These are phyloP conservation scores for Iodosphaeria phyllophila DNA, from an alignment of 2,329 filamentous ascomycete species.

Conservation along the genomic window DNA sequence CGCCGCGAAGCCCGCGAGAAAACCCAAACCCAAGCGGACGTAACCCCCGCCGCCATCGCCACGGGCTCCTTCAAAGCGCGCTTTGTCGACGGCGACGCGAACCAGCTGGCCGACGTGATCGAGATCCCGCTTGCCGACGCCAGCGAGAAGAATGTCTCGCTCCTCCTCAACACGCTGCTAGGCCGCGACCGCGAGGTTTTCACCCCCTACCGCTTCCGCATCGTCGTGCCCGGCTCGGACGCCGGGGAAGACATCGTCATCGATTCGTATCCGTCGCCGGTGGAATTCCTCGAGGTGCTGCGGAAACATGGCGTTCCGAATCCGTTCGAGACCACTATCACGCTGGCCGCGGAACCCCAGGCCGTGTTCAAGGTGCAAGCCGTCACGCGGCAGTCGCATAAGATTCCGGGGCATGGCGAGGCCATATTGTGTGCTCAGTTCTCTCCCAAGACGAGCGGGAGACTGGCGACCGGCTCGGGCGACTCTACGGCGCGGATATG, in stretches of 20 bases:
- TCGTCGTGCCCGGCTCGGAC: slow-evolving; percentile 34
- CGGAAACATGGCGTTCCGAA: slow-evolving; percentile 36
- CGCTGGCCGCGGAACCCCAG: slow-evolving; percentile 54
- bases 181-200: slow-evolving; percentile 45
- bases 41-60: slow-evolving; percentile 46
- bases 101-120: slow-evolving; percentile 52
- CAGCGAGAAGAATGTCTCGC: slow-evolving; percentile 73
- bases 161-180: slow-evolving; percentile 70
- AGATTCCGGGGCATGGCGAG: slow-evolving; percentile 80
- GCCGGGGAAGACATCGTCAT: slow-evolving; percentile 33
- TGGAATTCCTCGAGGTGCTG: slow-evolving; percentile 33
- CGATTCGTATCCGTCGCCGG: slow-evolving; percentile 30
- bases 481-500: slow-evolving; percentile 84
- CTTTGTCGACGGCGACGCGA: slow-evolving; percentile 64
- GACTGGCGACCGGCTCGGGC: slow-evolving; percentile 74
- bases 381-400: slow-evolving; percentile 74
- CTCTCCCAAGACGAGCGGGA: slow-evolving; percentile 57
- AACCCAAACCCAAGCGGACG: slow-evolving; percentile 57
- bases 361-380: slow-evolving; percentile 87
- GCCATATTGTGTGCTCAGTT: slow-evolving; percentile 77
- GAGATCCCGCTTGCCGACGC: slow-evolving; percentile 70
- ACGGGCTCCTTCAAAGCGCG: slow-evolving; percentile 67
- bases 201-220: slow-evolving; percentile 41
- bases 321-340: slow-evolving; percentile 34
- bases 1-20: slow-evolving; percentile 56